phyloP scores from a whole-genome alignment of 1,139 yeast species.

The Nakaseomyces nivariensis region DNA sequence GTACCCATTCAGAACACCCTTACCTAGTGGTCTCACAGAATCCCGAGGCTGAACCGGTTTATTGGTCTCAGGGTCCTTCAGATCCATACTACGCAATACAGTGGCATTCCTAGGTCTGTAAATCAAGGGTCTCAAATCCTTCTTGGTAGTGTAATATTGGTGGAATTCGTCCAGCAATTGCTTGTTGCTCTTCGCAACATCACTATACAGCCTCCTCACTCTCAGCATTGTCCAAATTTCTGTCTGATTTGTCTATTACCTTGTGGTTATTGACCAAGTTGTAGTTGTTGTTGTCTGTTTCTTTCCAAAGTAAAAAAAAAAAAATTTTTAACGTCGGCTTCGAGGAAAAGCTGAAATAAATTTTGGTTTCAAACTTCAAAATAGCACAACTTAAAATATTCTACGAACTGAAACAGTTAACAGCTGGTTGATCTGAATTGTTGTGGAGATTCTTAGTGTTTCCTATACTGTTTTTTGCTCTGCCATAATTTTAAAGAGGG shows the following conservation, averaged over 20 bases:
- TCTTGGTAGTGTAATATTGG: constrained; percentile 17
- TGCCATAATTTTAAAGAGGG: no score
- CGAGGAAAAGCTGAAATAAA: no score
- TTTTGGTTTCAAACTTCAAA: no score
- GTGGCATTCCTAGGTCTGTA: constrained; percentile 41
- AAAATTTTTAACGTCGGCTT: no score
- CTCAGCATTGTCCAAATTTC: neutral
- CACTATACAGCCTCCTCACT: neutral
- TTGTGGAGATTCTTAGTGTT: no score
- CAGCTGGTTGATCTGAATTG: no score
- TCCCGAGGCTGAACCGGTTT: constrained; percentile 32
- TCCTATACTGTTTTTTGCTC: no score
- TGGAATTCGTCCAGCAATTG: constrained; percentile 15
- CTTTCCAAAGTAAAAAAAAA: neutral
- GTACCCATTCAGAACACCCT: constrained; percentile 27
- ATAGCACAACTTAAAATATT: no score
- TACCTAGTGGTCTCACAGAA: constrained; percentile 32
- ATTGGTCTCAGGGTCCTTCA: constrained; percentile 36
- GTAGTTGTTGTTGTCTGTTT: no score
- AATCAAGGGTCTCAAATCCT: constrained; percentile 32
- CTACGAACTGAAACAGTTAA: no score
- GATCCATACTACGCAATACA: constrained; percentile 44
- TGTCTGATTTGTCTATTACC: no score
- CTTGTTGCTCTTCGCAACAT: constrained; percentile 1
- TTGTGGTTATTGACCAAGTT: no score